phyloP scores from a whole-genome alignment of 192 early-diverging fungal genomes.

The Gonapodya sp. region DNA sequence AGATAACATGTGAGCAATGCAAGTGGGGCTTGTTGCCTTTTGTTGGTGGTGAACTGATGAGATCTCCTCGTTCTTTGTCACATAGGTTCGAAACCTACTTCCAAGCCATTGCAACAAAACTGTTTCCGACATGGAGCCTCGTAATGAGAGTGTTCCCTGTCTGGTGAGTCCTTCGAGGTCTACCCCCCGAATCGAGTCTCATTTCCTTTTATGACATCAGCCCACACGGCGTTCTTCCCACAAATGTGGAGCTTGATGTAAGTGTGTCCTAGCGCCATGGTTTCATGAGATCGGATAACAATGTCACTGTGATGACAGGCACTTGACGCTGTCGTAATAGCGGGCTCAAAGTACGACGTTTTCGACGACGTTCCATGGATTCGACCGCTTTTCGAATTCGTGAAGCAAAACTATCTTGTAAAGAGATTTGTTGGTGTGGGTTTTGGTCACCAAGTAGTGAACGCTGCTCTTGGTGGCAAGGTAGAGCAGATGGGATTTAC shows the following conservation, averaged over 20 bases:
- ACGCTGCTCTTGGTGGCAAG: constrained; percentile 52
- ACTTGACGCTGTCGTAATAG: background rate
- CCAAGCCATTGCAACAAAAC: background rate
- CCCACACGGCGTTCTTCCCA: background rate
- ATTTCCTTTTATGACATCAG: background rate
- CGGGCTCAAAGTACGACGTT: background rate
- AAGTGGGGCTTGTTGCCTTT: background rate
- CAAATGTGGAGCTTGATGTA: background rate
- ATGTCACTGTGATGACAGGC: too few relatives aligned
- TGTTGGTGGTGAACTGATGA: background rate
- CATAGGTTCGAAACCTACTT: background rate
- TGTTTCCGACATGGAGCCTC: background rate
- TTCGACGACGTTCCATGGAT: background rate
- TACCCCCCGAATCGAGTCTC: background rate
- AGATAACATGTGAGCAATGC: background rate
- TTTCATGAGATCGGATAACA: too few relatives aligned
- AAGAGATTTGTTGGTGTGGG: constrained; percentile 53
- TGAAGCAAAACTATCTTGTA: background rate
- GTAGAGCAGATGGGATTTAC: background rate
- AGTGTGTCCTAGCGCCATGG: too few relatives aligned
- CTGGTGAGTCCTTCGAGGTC: background rate
- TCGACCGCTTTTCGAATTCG: background rate
- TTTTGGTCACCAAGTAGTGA: constrained; percentile 79
- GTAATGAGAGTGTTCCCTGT: background rate
- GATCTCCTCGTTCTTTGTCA: background rate